Evolutionary conservation across 1,284 basidiomycete genomes (phyloP).

Genomic region (Heliocybe sulcata): DNA sequence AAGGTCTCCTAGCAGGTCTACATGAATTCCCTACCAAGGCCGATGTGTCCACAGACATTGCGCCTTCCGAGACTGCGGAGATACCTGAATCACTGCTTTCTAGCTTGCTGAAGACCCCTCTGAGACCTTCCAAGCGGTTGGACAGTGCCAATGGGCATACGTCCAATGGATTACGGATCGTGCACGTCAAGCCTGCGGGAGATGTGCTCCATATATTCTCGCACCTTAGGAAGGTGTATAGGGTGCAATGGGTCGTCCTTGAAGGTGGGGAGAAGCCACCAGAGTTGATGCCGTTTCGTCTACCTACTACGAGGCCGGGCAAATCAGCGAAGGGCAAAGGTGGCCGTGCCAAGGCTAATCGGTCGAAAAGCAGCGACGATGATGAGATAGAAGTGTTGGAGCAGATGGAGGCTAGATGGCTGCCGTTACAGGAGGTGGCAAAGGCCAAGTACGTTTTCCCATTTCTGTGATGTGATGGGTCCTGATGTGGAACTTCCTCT

Average conservation of each 20-base stretch:
- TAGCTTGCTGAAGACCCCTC: conserved; percentile 26
- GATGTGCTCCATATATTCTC: conserved; percentile 83
- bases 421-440: conserved; percentile 42
- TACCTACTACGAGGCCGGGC: conserved; percentile 1
- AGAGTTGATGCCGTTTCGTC: conserved; percentile 11
- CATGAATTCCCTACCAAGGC: conserved; percentile 73
- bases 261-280: conserved; percentile 37
- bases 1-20: conserved; percentile 85
- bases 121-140: conserved; percentile 9
- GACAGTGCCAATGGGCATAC: background rate
- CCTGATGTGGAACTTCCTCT: conserved; percentile 5
- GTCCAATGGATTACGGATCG: conserved; percentile 24
- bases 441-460: conserved; percentile 51
- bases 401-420: conserved; percentile 35
- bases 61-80: conserved; percentile 27
- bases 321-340: conserved; percentile 1
- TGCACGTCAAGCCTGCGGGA: conserved; percentile 42
- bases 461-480: background rate
- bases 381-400: conserved; percentile 5
- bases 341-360: conserved; percentile 13
- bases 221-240: conserved; percentile 88
- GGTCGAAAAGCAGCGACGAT: conserved; percentile 9
- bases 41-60: conserved; percentile 29
- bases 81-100: conserved; percentile 35
- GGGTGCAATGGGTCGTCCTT: conserved; percentile 65